Evolutionary conservation across 495 filamentous ascomycete genomes (phyloP).

Genomic region (Aspergillus incahuasiensis): DNA sequence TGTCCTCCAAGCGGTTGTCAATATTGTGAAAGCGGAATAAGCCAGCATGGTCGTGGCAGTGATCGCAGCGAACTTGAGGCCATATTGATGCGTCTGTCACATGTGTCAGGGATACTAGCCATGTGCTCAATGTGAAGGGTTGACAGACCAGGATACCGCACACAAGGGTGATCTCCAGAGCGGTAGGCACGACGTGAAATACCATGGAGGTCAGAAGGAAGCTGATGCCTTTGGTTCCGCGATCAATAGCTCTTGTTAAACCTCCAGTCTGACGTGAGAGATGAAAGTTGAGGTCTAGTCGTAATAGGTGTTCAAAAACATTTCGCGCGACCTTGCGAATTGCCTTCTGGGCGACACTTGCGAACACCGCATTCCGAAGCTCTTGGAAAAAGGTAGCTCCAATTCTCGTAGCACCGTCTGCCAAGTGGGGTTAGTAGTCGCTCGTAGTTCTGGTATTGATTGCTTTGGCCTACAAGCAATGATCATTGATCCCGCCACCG

Average conservation of each 20-base stretch:
- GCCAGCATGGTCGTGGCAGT: conserved; percentile 87
- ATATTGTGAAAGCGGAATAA: conserved; percentile 92
- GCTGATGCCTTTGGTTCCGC: conserved; percentile 96
- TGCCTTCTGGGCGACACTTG: conserved; percentile 93
- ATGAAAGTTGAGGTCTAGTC: conserved; percentile 90
- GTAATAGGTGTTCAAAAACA: conserved; percentile 86
- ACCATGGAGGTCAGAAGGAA: conserved; percentile 97
- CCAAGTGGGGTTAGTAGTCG: conserved; percentile 15
- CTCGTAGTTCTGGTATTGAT: not conserved
- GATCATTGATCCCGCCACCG: conserved; percentile 87
- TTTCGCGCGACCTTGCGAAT: conserved; percentile 86
- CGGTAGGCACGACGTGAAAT: conserved; percentile 92
- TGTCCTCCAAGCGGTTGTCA: conserved; percentile 92
- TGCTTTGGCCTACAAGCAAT: conserved; percentile 59
- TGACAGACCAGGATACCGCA: conserved; percentile 72
- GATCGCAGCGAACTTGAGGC: conserved; percentile 83
- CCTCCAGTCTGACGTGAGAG: conserved; percentile 91
- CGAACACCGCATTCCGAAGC: conserved; percentile 90
- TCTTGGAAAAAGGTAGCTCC: conserved; percentile 86
- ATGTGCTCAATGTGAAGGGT: not conserved
- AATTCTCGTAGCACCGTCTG: conserved; percentile 83
- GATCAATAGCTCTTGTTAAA: conserved; percentile 88
- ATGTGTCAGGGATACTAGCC: conserved; percentile 9
- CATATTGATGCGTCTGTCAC: conserved; percentile 86
- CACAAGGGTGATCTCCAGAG: conserved; percentile 89